These are phyloP conservation scores for Penstemon davidsonii DNA, from an alignment of 257 asterid species.

Conservation along the genomic window DNA sequence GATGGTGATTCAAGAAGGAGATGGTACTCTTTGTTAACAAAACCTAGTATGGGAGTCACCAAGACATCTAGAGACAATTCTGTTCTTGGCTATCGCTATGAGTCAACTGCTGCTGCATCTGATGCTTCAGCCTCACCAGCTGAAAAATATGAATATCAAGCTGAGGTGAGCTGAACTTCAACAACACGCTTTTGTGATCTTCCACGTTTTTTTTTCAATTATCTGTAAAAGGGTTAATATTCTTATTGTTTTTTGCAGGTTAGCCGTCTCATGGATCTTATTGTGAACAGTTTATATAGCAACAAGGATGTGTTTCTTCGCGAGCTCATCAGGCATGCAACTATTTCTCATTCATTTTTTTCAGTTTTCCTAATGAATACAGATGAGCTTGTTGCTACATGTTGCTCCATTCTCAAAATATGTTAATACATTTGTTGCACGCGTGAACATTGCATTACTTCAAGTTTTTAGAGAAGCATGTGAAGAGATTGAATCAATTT, in stretches of 20 bases:
- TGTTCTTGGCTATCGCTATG: conserved; percentile 46
- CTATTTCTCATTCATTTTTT: background rate
- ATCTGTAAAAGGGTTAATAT: background rate
- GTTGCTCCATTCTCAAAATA: background rate
- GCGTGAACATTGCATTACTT: background rate
- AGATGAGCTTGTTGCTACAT: background rate
- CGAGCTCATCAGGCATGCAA: conserved; percentile 86
- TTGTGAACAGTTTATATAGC: conserved; percentile 92
- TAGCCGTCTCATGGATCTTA: conserved; percentile 98
- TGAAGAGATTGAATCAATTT: background rate
- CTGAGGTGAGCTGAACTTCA: conserved; percentile 63
- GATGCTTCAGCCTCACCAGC: conserved; percentile 49
- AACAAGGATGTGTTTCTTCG: conserved; percentile 94
- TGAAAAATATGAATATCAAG: conserved; percentile 91
- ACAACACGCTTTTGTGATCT: background rate
- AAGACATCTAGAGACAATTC: conserved; percentile 35
- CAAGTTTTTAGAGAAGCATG: conserved; percentile 1
- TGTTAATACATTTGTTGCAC: background rate
- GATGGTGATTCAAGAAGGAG: conserved; percentile 22
- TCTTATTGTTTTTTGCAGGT: conserved; percentile 56
- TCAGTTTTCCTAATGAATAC: background rate
- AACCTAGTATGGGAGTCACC: conserved; percentile 26
- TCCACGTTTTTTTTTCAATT: background rate
- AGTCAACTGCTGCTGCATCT: conserved; percentile 79
- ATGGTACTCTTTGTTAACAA: conserved; percentile 53